phyloP scores from a whole-genome alignment of 2,329 filamentous ascomycete genomes.

The Cladosporium sp. region DNA sequence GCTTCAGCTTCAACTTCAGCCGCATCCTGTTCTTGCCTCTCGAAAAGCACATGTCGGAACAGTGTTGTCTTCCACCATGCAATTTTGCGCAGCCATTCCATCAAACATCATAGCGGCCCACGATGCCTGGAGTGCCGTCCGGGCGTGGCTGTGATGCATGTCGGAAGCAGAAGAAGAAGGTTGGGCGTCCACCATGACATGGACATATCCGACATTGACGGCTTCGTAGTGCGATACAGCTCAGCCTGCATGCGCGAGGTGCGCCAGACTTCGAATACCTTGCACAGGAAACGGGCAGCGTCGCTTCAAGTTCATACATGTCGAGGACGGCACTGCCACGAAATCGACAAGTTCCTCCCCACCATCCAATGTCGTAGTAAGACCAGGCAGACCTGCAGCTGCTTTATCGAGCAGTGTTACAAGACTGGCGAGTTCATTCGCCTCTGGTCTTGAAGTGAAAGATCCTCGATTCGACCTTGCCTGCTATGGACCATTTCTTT shows the following conservation, averaged over 20 bases:
- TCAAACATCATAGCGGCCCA: background rate
- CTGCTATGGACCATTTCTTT: constrained; percentile 14
- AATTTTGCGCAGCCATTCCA: background rate
- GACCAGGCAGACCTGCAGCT: background rate
- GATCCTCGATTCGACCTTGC: constrained; percentile 11
- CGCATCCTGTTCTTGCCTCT: background rate
- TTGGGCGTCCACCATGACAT: background rate
- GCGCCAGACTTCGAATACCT: constrained; percentile 11
- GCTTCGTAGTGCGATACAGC: constrained; percentile 14
- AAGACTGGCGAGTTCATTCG: background rate
- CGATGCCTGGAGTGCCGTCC: constrained; percentile 27
- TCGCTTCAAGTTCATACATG: constrained; percentile 16
- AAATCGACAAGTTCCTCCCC: background rate
- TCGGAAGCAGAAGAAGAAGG: constrained; percentile 20
- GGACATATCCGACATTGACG: background rate
- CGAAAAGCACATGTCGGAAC: background rate
- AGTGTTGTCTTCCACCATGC: too few relatives aligned
- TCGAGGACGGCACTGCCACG: background rate
- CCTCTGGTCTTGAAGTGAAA: constrained; percentile 5
- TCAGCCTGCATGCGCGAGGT: constrained; percentile 15
- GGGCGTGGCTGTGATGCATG: constrained; percentile 17
- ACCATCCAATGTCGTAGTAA: background rate
- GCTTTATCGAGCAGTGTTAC: background rate
- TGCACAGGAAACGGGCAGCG: constrained; percentile 15
- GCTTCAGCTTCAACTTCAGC: constrained; percentile 4